These are phyloP conservation scores for Venturia aucupariae DNA, from an alignment of 2,329 filamentous ascomycete genomes.

Conservation along the genomic window DNA sequence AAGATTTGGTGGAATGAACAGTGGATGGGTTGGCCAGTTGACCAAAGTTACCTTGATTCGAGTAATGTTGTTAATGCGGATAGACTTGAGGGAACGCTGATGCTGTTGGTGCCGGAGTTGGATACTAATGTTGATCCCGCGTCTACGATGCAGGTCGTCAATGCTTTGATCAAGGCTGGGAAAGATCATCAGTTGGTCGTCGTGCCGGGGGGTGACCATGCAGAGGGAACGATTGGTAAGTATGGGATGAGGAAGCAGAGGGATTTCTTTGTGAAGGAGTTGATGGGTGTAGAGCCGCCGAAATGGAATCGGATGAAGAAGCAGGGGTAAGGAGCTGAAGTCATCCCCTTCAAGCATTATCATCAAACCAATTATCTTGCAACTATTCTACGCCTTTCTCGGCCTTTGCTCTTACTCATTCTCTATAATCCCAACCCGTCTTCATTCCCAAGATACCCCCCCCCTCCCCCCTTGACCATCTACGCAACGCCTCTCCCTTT, in stretches of 20 bases:
- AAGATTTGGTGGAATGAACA: slow-evolving; percentile 24
- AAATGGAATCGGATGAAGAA: slow-evolving; percentile 8
- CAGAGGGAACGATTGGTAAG: slow-evolving; percentile 11
- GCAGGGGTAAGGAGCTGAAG: no score
- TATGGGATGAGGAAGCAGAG: slow-evolving; percentile 18
- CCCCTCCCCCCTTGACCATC: not conserved
- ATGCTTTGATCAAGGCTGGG: slow-evolving; percentile 19
- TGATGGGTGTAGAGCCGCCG: slow-evolving; percentile 17
- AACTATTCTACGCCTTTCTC: no score
- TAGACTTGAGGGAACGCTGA: slow-evolving; percentile 18
- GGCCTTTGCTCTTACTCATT: no score
- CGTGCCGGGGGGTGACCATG: slow-evolving; percentile 20
- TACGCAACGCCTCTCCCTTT: not conserved
- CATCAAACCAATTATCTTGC: no score
- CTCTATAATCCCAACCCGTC: not conserved
- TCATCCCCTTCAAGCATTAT: no score
- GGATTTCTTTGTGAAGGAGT: slow-evolving; percentile 20
- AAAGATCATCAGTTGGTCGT: slow-evolving; percentile 22
- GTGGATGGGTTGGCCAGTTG: slow-evolving; percentile 24
- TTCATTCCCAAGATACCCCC: not conserved
- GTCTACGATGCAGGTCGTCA: slow-evolving; percentile 23
- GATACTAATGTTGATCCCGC: slow-evolving; percentile 25
- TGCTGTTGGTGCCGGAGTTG: slow-evolving; percentile 26
- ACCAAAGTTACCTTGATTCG: slow-evolving; percentile 21
- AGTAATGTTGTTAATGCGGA: slow-evolving; percentile 22